phyloP scores from a whole-genome alignment of 2,329 filamentous ascomycete species.

The Chaetomiaceae sp. region DNA sequence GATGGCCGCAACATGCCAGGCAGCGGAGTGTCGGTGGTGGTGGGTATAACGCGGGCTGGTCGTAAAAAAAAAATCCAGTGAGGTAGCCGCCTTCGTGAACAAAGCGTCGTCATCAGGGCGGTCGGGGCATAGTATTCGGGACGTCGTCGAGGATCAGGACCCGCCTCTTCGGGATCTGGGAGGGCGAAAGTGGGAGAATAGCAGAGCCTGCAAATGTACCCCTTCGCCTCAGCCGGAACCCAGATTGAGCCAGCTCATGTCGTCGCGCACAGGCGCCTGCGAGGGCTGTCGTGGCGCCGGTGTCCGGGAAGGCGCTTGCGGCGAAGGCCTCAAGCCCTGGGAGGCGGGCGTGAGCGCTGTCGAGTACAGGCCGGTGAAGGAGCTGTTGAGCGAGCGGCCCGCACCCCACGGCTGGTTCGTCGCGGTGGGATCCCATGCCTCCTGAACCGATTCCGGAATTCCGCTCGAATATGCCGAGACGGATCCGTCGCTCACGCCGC shows the following conservation, averaged over 20 bases:
- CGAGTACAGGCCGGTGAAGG: conserved; percentile 43
- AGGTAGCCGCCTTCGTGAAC: not conserved
- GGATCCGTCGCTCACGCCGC: conserved; percentile 37
- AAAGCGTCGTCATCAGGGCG: too few species aligned
- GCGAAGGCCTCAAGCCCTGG: conserved; percentile 28
- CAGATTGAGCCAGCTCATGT: conserved; percentile 79
- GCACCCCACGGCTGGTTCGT: conserved; percentile 42
- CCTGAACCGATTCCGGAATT: conserved; percentile 57
- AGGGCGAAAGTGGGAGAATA: not conserved
- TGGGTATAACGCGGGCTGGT: not conserved
- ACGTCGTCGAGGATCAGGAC: not conserved
- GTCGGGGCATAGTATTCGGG: not conserved
- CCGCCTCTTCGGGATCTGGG: not conserved
- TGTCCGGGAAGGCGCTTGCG: conserved; percentile 27
- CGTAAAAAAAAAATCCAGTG: too few species aligned
- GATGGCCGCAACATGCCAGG: too few species aligned
- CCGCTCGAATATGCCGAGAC: conserved; percentile 56
- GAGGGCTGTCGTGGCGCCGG: conserved; percentile 39
- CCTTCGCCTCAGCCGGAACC: conserved; percentile 36
- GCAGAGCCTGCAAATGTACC: not conserved
- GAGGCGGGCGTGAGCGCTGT: conserved; percentile 37
- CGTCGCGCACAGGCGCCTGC: conserved; percentile 48
- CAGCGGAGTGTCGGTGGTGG: too few species aligned
- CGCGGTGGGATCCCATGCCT: conserved; percentile 47
- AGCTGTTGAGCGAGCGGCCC: conserved; percentile 46